Evolutionary conservation across 2,329 filamentous ascomycete genomes (phyloP).

Genomic region (Aspergillus latus): DNA sequence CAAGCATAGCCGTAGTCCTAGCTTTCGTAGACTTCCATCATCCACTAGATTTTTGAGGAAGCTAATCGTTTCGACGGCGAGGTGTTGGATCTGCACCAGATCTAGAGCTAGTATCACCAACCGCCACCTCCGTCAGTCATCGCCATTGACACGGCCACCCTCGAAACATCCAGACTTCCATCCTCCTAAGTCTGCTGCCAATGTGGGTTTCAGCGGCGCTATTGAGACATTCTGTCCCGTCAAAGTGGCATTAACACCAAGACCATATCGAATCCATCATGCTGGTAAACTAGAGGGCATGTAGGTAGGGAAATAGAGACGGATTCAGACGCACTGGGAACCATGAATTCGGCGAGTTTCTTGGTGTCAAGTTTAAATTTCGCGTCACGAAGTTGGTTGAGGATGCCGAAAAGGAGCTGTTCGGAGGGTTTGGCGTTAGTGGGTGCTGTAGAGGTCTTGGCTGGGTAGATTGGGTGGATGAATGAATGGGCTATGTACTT

Average conservation of each 20-base stretch:
- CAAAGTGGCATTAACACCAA: neutral
- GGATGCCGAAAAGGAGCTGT: conserved; percentile 11
- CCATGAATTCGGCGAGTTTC: conserved; percentile 9
- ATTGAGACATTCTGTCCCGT: neutral
- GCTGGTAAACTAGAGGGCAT: too few species aligned
- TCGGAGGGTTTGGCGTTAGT: neutral
- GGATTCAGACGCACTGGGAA: neutral
- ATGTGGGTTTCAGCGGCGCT: conserved; percentile 7
- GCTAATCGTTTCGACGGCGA: too few species aligned
- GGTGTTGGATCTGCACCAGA: neutral
- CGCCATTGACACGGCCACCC: neutral
- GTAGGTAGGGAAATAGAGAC: neutral
- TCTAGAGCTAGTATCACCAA: too few species aligned
- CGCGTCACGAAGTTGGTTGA: conserved; percentile 7
- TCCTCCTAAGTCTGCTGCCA: neutral
- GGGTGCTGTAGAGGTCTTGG: neutral
- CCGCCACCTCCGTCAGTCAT: too few species aligned
- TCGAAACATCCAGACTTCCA: neutral
- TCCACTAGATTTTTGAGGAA: too few species aligned
- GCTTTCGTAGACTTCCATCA: too few species aligned
- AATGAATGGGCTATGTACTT: neutral
- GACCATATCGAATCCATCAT: neutral
- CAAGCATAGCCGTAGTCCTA: too few species aligned
- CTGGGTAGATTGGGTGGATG: neutral
- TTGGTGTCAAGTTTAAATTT: conserved; percentile 4